Base-by-base conservation (phyloP, 1,139 yeast genomes). In the Pichia sp. region DNA sequence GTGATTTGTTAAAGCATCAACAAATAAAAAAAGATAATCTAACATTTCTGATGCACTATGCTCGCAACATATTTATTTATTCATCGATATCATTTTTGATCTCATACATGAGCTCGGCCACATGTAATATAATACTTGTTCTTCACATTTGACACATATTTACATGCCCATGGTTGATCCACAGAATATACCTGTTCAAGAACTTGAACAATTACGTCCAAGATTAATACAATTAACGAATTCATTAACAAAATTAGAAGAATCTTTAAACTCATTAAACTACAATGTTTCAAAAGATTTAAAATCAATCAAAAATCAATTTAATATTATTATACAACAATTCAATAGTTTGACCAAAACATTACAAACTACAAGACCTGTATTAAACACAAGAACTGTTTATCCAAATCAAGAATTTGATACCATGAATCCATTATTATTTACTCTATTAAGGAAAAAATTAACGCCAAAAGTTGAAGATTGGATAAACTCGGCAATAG, bases 391-490 rank as follows among this genome's bases (percentile, higher is more conserved):
- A 15, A 80, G 95, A 1, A 88, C 85, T 44, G 90, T 82, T 3
- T 90, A 80, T 60, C 97, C 97, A 1, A 69, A 87, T 42, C 85
- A 92, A 0, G 74, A 74, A 26, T 92, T 90, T 62, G 97, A 97
- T 4, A 79, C 95, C 0, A 76, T 87, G 1, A 85, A 86, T 40
- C 87, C 87, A 1, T 70, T 90, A 43, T 69, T 90, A 48, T 85
- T 95, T 0, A 88, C 97, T 0, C 70, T 92, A 53, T 68, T 92
- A 52, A 74, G 97, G 50, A 92, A 89, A 64, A 90, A 90, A 63
- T 82, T 85, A 44, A 70, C 86, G 15, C 97, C 97, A 0, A 97
- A 89, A 57, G 95, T 90, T 1, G 88, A 82, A 48, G 86, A 80
- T 42, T 89, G 97, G 97, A 77, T 88, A 16, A 73, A 74, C 18